A percentile compares a stretch with the other conserved stretches of the same genome.
Evolutionary conservation across 805 yeast species (phyloP).

Genomic region (Candida cerambycidarum): DNA sequence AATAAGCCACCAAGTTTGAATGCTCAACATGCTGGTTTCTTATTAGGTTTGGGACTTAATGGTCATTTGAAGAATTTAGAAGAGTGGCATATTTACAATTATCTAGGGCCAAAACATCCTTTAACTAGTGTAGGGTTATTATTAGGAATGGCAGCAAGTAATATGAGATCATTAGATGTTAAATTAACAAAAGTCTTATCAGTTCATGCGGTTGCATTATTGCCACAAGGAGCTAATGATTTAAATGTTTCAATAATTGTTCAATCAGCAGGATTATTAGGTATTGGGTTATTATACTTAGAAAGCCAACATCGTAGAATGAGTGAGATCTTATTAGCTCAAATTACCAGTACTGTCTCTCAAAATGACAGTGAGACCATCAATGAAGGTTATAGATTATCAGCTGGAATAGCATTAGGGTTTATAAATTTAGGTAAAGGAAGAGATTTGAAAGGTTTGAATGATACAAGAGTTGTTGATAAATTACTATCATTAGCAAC

Average conservation of each 20-base stretch:
- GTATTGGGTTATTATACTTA: constrained; percentile 81
- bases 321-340: constrained; percentile 75
- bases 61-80: constrained; percentile 83
- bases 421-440: constrained; percentile 80
- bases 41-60: constrained; percentile 88
- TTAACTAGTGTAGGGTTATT: constrained; percentile 83
- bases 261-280: constrained; percentile 89
- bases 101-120: constrained; percentile 84
- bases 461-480: constrained; percentile 66
- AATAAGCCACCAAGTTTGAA: constrained; percentile 70
- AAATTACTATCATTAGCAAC: constrained; percentile 56
- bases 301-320: constrained; percentile 80
- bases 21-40: constrained; percentile 91
- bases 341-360: constrained; percentile 54
- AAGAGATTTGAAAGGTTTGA: constrained; percentile 53
- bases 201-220: constrained; percentile 86
- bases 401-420: constrained; percentile 90
- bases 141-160: constrained; percentile 90
- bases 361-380: constrained; percentile 57
- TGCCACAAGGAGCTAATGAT: constrained; percentile 90
- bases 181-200: constrained; percentile 87
- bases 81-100: constrained; percentile 96
- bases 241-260: constrained; percentile 79
- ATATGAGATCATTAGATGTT: constrained; percentile 76
- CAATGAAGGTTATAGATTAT: constrained; percentile 78